Evolutionary conservation across 2,329 filamentous ascomycete species (phyloP), one percentile per base, ranked within the genome.

Genomic region (Xylaria sp.): DNA sequence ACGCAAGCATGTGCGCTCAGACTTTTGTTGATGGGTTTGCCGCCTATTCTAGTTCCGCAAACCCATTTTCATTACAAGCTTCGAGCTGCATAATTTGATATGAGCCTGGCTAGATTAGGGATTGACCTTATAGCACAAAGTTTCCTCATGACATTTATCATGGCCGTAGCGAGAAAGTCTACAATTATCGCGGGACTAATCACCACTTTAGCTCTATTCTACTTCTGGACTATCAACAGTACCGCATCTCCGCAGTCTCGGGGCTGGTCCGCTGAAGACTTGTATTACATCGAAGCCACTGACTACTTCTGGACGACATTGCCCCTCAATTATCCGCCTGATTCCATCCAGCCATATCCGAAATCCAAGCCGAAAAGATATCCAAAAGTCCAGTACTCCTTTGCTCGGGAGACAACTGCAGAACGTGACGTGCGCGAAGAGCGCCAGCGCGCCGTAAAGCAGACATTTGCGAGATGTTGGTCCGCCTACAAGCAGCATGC

Each of bases 401-500:
- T 53, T 9, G 2, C 49, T n/a, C 28, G 3, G 9, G 49, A 53
- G 9, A 33, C 49, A 10, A 31, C 49, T 4, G 28, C 28, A 9
- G 49, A 15, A 53, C 49, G 49, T 20, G 17, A 36, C 3, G 9
- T 53, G 20, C 49, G 49, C 3, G 49, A 53, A 53, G 28, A 20
- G 28, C 49, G 49, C 7, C 49, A 36, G 28, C 49, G 17, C 26
- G 7, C 49, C 11, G 49, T 53, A 9, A 53, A 53, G 4, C 15
- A 36, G 17, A 9, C 49, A 53, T 36, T 53, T 53, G 2, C 6
- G 20, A 31, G 49, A 53, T 53, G 49, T 9, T 53, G 49, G 49
- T 53, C 28, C 9, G 49, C 49, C 28, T 53, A 53, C 11, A 53
- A 53, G 28, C 49, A 53, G 49, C 15, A 53, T 20, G 49, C 49